Base-by-base conservation (phyloP, 1,139 yeast genomes). In the Nakaseomyces uthaithaninus region DNA sequence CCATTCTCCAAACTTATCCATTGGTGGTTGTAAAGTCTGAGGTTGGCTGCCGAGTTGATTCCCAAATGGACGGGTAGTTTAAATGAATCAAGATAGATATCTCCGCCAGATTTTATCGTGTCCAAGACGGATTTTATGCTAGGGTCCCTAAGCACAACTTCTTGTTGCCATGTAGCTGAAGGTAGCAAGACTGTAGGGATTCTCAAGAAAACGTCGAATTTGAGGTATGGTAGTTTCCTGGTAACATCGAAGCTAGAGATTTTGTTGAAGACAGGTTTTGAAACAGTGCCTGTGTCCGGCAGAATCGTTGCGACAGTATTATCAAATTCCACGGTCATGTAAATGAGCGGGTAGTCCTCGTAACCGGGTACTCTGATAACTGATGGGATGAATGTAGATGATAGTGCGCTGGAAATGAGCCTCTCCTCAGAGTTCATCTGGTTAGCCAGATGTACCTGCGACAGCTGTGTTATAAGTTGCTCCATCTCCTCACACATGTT, bases 171-270 rank as follows among this genome's bases (percentile, higher is more conserved):
- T 64, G 41, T 55, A 54, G 42, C 71, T 62, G 63, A 55, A 2
- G 80, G 78, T 25, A 78, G 65, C 52, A 82, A 66, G 44, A 77
- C 68, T 18, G 78, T 76, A 9, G 94, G 94, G 42, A 85, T 71
- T 46, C 91, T 71, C 39, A 83, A 79, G 58, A 82, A 87, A 26
- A 84, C 72, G 60, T 83, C 89, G 42, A 86, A 67, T 50, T 75
- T 79, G 42, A 78, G 59, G 40, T 63, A 75, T 54, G 69, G 77
- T 57, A 62, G 62, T 59, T 51, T 64, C 49, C 85, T 75, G 10
- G 94, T 80, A 19, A 89, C 94, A 69, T 91, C 98, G 59, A 91
- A 91, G 8, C 89, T 79, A 10, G 94, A 84, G 16, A 85, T 87
- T 52, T 83, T 84, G 60, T 87, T 89, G 78, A 95, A 91, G 17